Evolutionary conservation across 2,329 filamentous ascomycete genomes (phyloP).

Genomic region (Exophiala sideris): DNA sequence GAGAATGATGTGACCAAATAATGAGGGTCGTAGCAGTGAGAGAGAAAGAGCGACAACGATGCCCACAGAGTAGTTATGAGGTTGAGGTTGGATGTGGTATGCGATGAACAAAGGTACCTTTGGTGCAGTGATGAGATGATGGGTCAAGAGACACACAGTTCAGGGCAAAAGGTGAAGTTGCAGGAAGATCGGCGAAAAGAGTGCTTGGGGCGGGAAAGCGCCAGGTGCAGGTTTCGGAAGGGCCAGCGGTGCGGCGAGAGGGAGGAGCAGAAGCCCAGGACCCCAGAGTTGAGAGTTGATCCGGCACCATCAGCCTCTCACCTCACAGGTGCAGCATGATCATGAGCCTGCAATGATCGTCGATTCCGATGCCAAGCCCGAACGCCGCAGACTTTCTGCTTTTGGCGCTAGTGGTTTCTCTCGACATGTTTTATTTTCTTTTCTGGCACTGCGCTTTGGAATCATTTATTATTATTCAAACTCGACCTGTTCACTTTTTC

Average conservation of each 20-base stretch:
- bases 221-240: neutral
- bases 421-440: neutral
- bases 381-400: neutral
- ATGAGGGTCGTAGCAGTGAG: neutral
- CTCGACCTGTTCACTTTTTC: neutral
- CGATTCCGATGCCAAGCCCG: neutral
- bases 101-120: neutral
- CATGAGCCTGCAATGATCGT: neutral
- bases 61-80: neutral
- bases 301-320: neutral
- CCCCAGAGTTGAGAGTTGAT: too few relatives aligned
- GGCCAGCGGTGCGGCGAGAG: too few relatives aligned
- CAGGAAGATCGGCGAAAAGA: conserved; percentile 1
- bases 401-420: neutral
- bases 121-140: neutral
- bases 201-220: neutral
- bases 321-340: neutral
- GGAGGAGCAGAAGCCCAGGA: too few relatives aligned
- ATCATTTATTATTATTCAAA: too few relatives aligned
- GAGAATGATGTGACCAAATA: neutral
- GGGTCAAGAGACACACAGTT: neutral
- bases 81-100: neutral
- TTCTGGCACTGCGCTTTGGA: neutral
- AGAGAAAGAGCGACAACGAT: conserved; percentile 3
- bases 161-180: neutral